Evolutionary conservation across 2,329 filamentous ascomycete genomes (phyloP).

Genomic region (Fusarium haematococcum): DNA sequence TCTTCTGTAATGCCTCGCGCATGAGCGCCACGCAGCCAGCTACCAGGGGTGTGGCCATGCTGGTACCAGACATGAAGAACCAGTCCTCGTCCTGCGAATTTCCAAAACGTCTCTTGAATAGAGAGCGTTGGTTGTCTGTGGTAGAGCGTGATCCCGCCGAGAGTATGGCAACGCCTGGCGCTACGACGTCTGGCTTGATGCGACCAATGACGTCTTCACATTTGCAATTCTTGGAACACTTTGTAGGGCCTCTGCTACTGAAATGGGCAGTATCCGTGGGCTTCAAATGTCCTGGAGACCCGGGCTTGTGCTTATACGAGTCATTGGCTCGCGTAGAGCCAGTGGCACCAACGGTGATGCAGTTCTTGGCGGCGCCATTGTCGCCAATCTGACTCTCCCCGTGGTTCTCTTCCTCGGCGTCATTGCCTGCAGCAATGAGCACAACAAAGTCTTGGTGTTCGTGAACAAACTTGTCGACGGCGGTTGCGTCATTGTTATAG

Average conservation of each 20-base stretch:
- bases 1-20: background rate
- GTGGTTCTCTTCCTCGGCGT: background rate
- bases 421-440: background rate
- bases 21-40: conserved; percentile 1
- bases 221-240: background rate
- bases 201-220: background rate
- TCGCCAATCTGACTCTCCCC: background rate
- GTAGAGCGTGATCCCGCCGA: background rate
- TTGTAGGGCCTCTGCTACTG: background rate
- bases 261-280: background rate
- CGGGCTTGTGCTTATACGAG: background rate
- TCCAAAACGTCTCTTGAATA: background rate
- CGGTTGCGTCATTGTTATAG: background rate
- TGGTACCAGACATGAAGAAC: conserved; percentile 1
- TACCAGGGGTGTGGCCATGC: background rate
- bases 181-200: conserved; percentile 13
- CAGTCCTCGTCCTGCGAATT: background rate
- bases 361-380: conserved; percentile 1
- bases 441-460: background rate
- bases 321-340: background rate
- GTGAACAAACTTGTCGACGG: background rate
- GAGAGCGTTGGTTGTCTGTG: background rate
- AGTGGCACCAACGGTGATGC: background rate
- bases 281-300: background rate
- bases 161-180: background rate